A percentile compares a stretch with the other conserved stretches of the same genome.
These are phyloP conservation scores for Septoria petroselini DNA, from an alignment of 2,329 filamentous ascomycete species.

Conservation along the genomic window DNA sequence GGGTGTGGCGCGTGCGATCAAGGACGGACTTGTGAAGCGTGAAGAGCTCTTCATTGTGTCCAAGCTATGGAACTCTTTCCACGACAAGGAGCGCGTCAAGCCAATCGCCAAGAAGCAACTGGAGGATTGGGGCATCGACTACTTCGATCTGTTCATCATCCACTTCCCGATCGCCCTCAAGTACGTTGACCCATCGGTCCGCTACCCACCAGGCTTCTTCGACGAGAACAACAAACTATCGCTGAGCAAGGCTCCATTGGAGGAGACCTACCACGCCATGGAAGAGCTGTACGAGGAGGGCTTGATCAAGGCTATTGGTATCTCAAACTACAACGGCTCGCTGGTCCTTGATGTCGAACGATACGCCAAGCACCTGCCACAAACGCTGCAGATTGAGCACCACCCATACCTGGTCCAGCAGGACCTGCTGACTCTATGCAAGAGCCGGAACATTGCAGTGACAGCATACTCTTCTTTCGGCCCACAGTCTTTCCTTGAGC, in stretches of 20 bases:
- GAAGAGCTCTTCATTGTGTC: conserved; percentile 88
- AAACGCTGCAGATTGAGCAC: conserved; percentile 83
- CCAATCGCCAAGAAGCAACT: conserved; percentile 74
- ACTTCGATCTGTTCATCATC: conserved; percentile 78
- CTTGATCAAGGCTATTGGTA: conserved; percentile 70
- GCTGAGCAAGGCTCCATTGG: conserved; percentile 67
- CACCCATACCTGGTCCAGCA: conserved; percentile 82
- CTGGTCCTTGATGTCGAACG: conserved; percentile 75
- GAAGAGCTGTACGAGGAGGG: conserved; percentile 68
- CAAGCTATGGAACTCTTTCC: conserved; percentile 84
- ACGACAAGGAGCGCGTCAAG: conserved; percentile 73
- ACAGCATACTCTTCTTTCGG: conserved; percentile 86
- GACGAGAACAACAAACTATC: conserved; percentile 62
- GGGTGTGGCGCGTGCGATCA: conserved; percentile 74
- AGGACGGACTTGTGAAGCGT: conserved; percentile 76
- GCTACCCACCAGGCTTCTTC: conserved; percentile 77
- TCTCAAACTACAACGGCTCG: conserved; percentile 79
- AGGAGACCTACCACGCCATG: conserved; percentile 80
- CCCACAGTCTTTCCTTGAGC: conserved; percentile 73
- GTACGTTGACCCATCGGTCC: conserved; percentile 74
- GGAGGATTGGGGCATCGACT: conserved; percentile 78
- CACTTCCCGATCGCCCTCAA: conserved; percentile 85
- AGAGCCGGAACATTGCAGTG: conserved; percentile 67
- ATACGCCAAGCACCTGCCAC: conserved; percentile 70
- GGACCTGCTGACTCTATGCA: conserved; percentile 66